Evolutionary conservation across 2,329 filamentous ascomycete genomes (phyloP).

Genomic region (Exophiala mesophila): DNA sequence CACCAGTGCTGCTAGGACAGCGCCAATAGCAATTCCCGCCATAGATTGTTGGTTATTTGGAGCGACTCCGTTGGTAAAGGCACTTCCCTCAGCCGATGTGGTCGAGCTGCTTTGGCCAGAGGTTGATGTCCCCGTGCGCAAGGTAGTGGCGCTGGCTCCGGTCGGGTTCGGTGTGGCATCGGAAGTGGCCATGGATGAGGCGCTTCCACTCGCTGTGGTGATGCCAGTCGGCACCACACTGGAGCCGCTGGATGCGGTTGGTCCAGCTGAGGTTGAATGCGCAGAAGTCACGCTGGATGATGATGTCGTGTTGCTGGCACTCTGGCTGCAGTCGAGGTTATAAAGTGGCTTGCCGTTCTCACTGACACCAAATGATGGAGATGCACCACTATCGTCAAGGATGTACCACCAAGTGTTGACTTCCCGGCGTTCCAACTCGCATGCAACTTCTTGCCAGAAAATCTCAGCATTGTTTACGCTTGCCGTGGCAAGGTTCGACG

Average conservation of each 20-base stretch:
- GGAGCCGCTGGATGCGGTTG: not conserved
- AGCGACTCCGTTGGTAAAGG: conserved; percentile 17
- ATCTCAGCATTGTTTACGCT: conserved; percentile 55
- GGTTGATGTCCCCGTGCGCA: not conserved
- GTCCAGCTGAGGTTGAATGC: not conserved
- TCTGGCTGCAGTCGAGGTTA: conserved; percentile 34
- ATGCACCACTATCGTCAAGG: conserved; percentile 33
- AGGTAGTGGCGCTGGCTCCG: not conserved
- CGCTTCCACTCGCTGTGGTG: not conserved
- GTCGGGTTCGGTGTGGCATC: not conserved
- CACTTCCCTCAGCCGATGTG: not conserved
- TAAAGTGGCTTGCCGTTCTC: conserved; percentile 33
- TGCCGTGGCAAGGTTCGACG: conserved; percentile 52
- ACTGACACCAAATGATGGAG: conserved; percentile 38
- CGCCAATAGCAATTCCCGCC: conserved; percentile 9
- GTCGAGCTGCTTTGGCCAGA: not conserved
- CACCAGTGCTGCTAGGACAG: conserved; percentile 11
- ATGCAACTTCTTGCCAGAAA: conserved; percentile 61
- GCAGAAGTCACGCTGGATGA: conserved; percentile 5
- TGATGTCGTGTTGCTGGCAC: conserved; percentile 11
- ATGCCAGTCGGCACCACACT: conserved; percentile 1
- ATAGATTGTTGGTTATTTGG: conserved; percentile 12
- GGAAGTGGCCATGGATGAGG: not conserved
- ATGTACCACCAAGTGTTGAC: conserved; percentile 43
- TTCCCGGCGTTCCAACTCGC: conserved; percentile 53